Percentiles rank a stretch among this genome's conserved stretches.
These are phyloP conservation scores for Ormosia emarginata DNA, from an alignment of 306 rosid species.

Conservation along the genomic window DNA sequence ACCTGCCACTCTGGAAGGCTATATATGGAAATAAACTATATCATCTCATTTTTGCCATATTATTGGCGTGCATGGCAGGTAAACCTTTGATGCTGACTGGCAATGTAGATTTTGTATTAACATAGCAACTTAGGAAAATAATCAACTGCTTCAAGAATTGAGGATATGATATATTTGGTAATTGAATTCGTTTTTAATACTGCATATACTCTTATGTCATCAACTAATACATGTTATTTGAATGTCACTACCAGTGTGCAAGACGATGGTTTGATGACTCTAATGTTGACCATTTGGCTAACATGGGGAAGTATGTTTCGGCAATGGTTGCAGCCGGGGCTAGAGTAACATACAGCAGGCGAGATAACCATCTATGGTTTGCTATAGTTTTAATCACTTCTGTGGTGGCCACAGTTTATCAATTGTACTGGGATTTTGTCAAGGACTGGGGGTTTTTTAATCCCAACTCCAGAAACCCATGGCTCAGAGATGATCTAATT, in stretches of 20 bases:
- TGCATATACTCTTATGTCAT: not conserved
- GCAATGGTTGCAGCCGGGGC: conserved; percentile 92
- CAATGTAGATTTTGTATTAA: not conserved
- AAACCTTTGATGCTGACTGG: not conserved
- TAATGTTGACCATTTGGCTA: conserved; percentile 58
- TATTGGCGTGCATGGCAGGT: conserved; percentile 95
- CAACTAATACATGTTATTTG: conserved; percentile 23
- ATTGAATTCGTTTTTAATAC: not conserved
- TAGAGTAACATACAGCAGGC: conserved; percentile 55
- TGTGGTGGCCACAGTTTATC: conserved; percentile 70
- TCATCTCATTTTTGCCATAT: conserved; percentile 82
- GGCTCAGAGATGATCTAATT: conserved; percentile 80
- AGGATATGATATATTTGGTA: not conserved
- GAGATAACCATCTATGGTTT: conserved; percentile 43
- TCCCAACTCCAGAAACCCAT: conserved; percentile 55
- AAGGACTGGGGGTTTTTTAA: conserved; percentile 89
- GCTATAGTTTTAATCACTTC: conserved; percentile 59
- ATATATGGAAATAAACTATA: conserved; percentile 51
- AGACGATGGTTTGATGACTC: conserved; percentile 76
- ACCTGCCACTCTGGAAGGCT: conserved; percentile 59
- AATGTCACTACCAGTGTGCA: conserved; percentile 56
- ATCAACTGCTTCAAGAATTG: not conserved
- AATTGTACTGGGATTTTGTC: conserved; percentile 89
- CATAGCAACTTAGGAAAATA: not conserved
- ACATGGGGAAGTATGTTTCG: conserved; percentile 96